Evolutionary conservation across 495 filamentous ascomycete species (phyloP), one percentile per base, ranked within the genome.

Genomic region (Penicillium coffeae): DNA sequence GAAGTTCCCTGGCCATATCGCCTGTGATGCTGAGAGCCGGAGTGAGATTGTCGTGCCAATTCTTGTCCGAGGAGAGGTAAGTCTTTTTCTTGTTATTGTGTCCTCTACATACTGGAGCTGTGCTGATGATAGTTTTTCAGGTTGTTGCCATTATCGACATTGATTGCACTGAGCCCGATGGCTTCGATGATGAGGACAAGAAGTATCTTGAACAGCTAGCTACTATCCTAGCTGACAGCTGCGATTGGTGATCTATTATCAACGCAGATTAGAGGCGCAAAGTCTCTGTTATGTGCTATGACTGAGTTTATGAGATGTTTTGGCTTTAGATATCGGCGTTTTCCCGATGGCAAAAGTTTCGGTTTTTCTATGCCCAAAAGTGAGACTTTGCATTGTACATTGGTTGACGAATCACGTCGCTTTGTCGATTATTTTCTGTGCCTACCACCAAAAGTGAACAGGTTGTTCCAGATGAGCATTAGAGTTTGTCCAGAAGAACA

Each of bases 31-130:
- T 8, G 86, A 80, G 48, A 89, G 82, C 48, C 81, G 75, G 63
- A 94, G 89, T 66, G 91, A 96, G 75, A 89, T 96, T 64, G 90
- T 95, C 3, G 89, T 95, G 22, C 91, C 91, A 10, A 82, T 96
- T 56, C 48, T 87, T 18, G 69, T 75, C 15, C 60, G 62, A 4
- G 79, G 68, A 40, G 78, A 81, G 74, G 83, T 83, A 48, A 55
- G 72, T 71, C 12, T 19, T 48, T 32, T 47, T 42, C 45, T 38
- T 8, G 13, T 3, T 16, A 51, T 12, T 5, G 10, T 39, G 7
- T 15, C 25, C 21, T 16, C 9, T 40, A n/a, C n/a, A n/a, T 51
- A 8, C 10, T 48, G 52, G 14, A 55, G n/a, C 12, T 3, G 16
- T 7, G 40, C 10, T 60, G 48, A 34, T 43, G 18, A 49, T 19